phyloP scores from a whole-genome alignment of 208 protist genomes.

The Trypanosoma mega region DNA sequence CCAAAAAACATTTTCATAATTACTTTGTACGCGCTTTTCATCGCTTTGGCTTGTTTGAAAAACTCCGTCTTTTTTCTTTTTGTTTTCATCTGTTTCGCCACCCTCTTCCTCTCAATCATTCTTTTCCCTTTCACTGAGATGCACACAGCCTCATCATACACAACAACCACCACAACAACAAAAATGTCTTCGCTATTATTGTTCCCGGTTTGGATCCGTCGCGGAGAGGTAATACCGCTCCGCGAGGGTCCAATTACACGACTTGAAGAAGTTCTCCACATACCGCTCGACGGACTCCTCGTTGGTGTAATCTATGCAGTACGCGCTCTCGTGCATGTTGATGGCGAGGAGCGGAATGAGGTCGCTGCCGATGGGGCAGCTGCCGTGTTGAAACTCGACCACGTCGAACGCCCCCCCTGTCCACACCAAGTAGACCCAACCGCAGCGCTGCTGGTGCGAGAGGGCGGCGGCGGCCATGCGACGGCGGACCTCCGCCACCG shows the following conservation, averaged over 20 bases:
- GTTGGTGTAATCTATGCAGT: slow-evolving; percentile 59
- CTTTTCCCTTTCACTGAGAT: no score
- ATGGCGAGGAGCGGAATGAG: slow-evolving; percentile 74
- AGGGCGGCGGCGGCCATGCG: slow-evolving; percentile 49
- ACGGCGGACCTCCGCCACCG: slow-evolving; percentile 59
- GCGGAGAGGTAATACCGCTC: slow-evolving; percentile 62
- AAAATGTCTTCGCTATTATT: background rate
- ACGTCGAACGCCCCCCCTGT: slow-evolving; percentile 81
- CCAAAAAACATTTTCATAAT: no score
- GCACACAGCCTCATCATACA: background rate
- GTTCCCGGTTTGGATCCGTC: no score
- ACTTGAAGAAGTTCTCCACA: slow-evolving; percentile 84
- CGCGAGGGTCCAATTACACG: slow-evolving; percentile 77
- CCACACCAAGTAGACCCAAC: slow-evolving; percentile 88
- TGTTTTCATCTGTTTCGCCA: no score
- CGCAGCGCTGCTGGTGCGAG: slow-evolving; percentile 56
- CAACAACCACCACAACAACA: background rate
- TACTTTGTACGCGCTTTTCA: no score
- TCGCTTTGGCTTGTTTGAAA: no score
- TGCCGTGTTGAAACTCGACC: slow-evolving; percentile 69
- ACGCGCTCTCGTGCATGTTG: slow-evolving; percentile 70
- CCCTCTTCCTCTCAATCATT: no score
- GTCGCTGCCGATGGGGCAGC: slow-evolving; percentile 73
- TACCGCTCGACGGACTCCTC: slow-evolving; percentile 54
- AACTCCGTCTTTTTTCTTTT: no score